These are phyloP conservation scores for Capsella bursapastoris DNA, from an alignment of 345 rosid genomes.

Conservation along the genomic window DNA sequence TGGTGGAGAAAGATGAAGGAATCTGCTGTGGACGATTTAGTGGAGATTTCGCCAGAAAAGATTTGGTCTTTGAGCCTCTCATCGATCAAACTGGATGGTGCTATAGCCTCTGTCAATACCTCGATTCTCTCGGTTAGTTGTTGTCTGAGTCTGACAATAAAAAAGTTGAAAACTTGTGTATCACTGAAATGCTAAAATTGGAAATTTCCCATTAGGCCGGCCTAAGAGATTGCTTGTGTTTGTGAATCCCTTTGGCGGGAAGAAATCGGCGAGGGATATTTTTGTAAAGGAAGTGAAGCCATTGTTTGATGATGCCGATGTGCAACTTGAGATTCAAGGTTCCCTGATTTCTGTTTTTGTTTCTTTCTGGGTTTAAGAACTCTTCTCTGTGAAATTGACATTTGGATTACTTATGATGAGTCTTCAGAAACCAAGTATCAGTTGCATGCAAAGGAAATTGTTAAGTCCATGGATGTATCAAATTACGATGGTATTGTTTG, in stretches of 20 bases:
- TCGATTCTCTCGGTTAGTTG: constrained; percentile 69
- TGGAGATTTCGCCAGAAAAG: constrained; percentile 60
- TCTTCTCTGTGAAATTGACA: background rate
- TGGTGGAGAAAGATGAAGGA: constrained; percentile 50
- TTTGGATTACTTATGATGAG: constrained; percentile 14
- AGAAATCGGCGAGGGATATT: constrained; percentile 63
- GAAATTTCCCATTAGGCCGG: constrained; percentile 50
- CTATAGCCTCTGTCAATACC: constrained; percentile 52
- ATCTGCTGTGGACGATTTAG: constrained; percentile 55
- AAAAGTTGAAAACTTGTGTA: constrained; percentile 17
- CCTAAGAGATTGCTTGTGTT: constrained; percentile 79
- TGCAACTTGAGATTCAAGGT: constrained; percentile 80
- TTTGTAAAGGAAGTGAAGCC: constrained; percentile 76
- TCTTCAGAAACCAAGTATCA: constrained; percentile 67
- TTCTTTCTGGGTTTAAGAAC: background rate
- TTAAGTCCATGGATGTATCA: constrained; percentile 58
- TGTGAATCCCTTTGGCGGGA: constrained; percentile 92
- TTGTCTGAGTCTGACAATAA: background rate
- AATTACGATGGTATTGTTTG: constrained; percentile 90
- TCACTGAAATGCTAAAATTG: constrained; percentile 23
- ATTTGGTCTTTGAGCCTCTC: constrained; percentile 71
- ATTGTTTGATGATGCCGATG: constrained; percentile 71
- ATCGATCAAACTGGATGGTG: constrained; percentile 51
- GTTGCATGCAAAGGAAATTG: constrained; percentile 85
- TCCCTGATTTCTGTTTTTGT: background rate